Evolutionary conservation across 306 rosid genomes (phyloP), one percentile per base, ranked within the genome.

Genomic region (Citrullus amarus): DNA sequence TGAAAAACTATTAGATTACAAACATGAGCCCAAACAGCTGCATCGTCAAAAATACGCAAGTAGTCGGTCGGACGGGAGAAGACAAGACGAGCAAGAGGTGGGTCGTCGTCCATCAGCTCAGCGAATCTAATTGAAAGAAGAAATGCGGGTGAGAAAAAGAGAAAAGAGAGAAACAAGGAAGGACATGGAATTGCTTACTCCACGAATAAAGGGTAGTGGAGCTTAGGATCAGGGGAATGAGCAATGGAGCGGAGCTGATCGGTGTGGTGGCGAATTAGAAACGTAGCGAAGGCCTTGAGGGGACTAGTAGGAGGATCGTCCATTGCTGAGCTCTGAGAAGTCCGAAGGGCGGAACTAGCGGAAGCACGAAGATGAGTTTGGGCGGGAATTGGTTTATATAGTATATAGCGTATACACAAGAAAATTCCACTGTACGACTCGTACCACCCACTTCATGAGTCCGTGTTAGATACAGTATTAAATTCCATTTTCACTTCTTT

Each of bases 21-120:
- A 18, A 93, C 98, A 59, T 90, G 95, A 66, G 93, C 93, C 92
- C 88, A 83, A 65, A 91, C 73, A 63, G 97, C 96, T 32, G 98
- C 97, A 51, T 85, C 83, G n/a, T 94, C 96, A 63, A 94, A 90
- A n/a, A 84, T 7, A n/a, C 80, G 89, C 68, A 94, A 82, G 80
- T 82, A 91, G 46, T 84, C 79, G 0, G 79, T 80, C 66, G 98
- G 94, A 82, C 88, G 89, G 46, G 89, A 32, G 77, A 88, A 94
- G 81, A 94, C 76, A 76, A 84, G 88, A 54, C 66, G 85, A 10
- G 96, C 90, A 32, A 92, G 83, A 62, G 73, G 87, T 82, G 91
- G 91, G 30, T 90, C 82, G 25, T 89, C 85, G 15, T 92, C 91
- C 89, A 92, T 34, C 43, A 94, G 85, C 86, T 92, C 96, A 9